Evolutionary conservation across 2,329 filamentous ascomycete species (phyloP).

Genomic region (Cryphonectria japonica): DNA sequence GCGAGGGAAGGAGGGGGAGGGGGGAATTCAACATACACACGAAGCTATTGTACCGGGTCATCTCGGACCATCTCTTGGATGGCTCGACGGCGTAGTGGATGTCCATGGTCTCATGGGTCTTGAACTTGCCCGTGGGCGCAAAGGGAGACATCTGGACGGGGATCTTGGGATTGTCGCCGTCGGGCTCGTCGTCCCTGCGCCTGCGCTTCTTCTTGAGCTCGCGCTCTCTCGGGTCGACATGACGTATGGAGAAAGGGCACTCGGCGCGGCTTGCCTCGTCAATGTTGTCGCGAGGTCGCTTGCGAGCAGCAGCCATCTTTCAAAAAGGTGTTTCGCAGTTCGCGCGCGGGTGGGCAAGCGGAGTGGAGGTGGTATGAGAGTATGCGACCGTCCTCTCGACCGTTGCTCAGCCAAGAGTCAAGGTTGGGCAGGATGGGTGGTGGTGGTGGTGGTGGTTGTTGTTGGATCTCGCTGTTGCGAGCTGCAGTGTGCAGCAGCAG

Average conservation of each 20-base stretch:
- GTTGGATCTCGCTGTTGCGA: neutral
- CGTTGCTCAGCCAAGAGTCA: neutral
- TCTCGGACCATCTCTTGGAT: constrained; percentile 57
- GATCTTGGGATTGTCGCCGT: constrained; percentile 48
- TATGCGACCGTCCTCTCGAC: neutral
- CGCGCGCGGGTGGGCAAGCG: constrained; percentile 27
- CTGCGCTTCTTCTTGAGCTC: constrained; percentile 52
- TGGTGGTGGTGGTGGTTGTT: neutral
- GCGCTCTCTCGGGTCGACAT: constrained; percentile 52
- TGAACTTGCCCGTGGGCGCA: constrained; percentile 58
- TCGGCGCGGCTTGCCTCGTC: constrained; percentile 57
- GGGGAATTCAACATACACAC: constrained; percentile 55
- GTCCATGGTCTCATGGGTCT: constrained; percentile 57
- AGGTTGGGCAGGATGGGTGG: neutral
- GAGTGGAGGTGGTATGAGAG: neutral
- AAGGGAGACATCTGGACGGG: constrained; percentile 59
- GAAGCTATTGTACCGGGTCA: constrained; percentile 66
- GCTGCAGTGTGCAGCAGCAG: neutral
- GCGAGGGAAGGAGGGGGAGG: neutral
- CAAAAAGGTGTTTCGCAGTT: constrained; percentile 17
- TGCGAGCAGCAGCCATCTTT: constrained; percentile 48
- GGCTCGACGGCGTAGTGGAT: constrained; percentile 59
- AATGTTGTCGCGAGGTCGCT: constrained; percentile 53
- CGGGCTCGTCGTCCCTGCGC: constrained; percentile 48
- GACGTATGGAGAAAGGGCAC: constrained; percentile 55